phyloP scores from a whole-genome alignment of 2,329 filamentous ascomycete genomes.

The Anisogramma anomala region DNA sequence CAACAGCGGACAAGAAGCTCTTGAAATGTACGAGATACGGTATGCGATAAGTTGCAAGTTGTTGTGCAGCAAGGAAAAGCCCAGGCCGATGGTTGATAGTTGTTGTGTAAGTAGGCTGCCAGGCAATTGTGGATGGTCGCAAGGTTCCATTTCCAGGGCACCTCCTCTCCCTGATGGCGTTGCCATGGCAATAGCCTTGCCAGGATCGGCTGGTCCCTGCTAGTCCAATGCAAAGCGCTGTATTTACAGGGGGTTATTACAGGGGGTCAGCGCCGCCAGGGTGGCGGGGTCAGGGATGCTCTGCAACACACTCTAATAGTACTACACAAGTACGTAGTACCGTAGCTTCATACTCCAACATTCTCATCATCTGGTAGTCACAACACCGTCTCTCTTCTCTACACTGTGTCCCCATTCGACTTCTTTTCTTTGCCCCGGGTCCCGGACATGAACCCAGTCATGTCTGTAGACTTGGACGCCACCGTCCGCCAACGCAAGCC shows the following conservation, averaged over 20 bases:
- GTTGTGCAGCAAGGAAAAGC: neutral
- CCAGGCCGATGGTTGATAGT: neutral
- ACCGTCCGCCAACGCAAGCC: conserved; percentile 12
- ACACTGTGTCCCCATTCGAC: neutral
- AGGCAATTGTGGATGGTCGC: neutral
- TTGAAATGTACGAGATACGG: too few species aligned
- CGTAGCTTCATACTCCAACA: too few species aligned
- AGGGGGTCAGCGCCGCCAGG: neutral
- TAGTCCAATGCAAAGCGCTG: conserved; percentile 4
- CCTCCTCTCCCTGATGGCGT: conserved; percentile 1
- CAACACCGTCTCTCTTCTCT: neutral
- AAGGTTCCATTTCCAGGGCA: neutral
- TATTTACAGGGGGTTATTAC: neutral
- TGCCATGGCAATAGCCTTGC: conserved; percentile 3
- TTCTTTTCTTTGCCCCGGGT: neutral
- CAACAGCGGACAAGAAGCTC: too few species aligned
- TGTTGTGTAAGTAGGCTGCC: too few species aligned
- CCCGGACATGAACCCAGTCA: neutral
- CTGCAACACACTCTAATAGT: too few species aligned
- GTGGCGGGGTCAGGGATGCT: neutral
- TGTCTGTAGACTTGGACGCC: conserved; percentile 10
- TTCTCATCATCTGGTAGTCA: too few species aligned
- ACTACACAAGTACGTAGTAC: too few species aligned
- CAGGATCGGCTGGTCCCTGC: neutral
- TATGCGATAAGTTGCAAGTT: neutral